Percentiles rank a stretch among this genome's conserved stretches.
phyloP scores from a whole-genome alignment of 768 basidiomycete genomes.

The Pleurotus ostreatus region DNA sequence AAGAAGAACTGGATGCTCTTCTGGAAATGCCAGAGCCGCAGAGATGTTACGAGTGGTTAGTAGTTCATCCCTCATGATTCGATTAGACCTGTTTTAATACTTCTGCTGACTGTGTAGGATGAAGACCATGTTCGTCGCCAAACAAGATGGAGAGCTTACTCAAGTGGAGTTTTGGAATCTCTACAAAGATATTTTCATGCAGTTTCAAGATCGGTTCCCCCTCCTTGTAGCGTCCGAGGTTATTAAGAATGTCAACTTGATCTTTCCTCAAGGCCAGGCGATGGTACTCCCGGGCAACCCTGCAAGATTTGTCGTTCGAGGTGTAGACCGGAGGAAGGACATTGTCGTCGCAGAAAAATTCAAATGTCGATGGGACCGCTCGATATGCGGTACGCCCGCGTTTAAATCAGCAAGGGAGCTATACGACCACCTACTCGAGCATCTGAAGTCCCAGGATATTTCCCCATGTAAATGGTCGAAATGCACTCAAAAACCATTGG shows the following conservation, averaged over 20 bases:
- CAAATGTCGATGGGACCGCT: slow-evolving; percentile 75
- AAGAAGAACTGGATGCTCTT: slow-evolving; percentile 63
- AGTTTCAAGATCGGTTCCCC: slow-evolving; percentile 50
- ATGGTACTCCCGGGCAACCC: slow-evolving; percentile 75
- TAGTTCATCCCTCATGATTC: too few relatives aligned
- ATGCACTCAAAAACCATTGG: slow-evolving; percentile 46
- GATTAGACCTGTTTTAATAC: too few relatives aligned
- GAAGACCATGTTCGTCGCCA: slow-evolving; percentile 79
- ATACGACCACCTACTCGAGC: slow-evolving; percentile 68
- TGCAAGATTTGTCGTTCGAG: slow-evolving; percentile 83
- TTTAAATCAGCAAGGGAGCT: slow-evolving; percentile 57
- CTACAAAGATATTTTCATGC: slow-evolving; percentile 80
- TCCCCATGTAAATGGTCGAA: slow-evolving; percentile 68
- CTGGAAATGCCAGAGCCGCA: slow-evolving; percentile 65
- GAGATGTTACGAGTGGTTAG: slow-evolving; percentile 80
- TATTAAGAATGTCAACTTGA: slow-evolving; percentile 85
- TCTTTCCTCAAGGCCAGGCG: slow-evolving; percentile 83
- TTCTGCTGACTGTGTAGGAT: slow-evolving; percentile 55
- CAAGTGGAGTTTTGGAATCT: slow-evolving; percentile 96
- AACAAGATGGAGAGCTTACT: slow-evolving; percentile 75
- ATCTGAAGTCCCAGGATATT: slow-evolving; percentile 32
- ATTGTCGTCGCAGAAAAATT: slow-evolving; percentile 54
- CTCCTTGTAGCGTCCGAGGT: slow-evolving; percentile 86
- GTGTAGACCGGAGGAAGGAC: slow-evolving; percentile 70
- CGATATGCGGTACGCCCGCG: slow-evolving; percentile 43